phyloP scores from a whole-genome alignment of 2,329 filamentous ascomycete species.

The Aplosporella prunicola region DNA sequence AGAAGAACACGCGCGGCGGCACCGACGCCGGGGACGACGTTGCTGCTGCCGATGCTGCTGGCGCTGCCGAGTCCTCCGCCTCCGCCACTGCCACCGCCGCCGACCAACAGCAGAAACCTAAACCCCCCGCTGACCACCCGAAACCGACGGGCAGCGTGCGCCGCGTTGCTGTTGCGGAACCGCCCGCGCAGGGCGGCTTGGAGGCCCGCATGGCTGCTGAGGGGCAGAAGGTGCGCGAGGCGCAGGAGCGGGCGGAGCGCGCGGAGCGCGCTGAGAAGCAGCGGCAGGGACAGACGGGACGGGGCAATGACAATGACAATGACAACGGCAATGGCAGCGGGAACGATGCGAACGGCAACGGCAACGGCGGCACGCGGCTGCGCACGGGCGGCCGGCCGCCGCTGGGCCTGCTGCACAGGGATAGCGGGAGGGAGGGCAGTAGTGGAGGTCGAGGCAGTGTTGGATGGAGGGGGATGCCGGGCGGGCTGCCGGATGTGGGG shows the following conservation, averaged over 20 bases:
- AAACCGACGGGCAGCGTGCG: conserved; percentile 1
- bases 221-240: conserved; percentile 27
- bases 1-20: conserved; percentile 70
- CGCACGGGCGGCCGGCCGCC: no score
- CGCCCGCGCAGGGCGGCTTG: conserved; percentile 16
- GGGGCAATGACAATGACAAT: no score
- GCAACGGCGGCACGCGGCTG: no score
- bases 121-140: background rate
- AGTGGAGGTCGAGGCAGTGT: no score
- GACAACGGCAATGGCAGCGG: no score
- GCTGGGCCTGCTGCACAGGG: no score
- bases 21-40: conserved; percentile 39
- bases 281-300: no score
- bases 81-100: conserved; percentile 1
- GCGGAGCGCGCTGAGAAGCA: conserved; percentile 7
- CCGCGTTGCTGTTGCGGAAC: background rate
- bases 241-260: conserved; percentile 21
- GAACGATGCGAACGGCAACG: no score
- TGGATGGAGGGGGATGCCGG: no score
- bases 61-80: background rate
- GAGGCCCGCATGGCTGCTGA: conserved; percentile 27
- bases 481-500: no score
- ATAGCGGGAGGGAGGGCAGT: no score
- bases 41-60: conserved; percentile 9
- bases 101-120: conserved; percentile 10